Conservation (phyloP, 176 grass and related monocot genomes). For the Bonia amplexicaulis region DNA sequence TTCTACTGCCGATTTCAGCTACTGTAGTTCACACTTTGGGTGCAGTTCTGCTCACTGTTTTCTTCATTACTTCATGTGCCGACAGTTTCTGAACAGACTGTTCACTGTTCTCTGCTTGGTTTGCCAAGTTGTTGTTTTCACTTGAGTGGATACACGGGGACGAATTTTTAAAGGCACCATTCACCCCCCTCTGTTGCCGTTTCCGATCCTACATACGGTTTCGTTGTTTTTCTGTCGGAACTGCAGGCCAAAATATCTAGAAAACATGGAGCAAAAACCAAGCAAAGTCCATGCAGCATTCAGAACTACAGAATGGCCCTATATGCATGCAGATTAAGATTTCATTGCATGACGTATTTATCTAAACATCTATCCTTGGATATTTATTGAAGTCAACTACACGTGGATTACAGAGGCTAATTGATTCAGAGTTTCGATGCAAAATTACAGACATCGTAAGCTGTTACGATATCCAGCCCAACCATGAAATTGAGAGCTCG, state of each 20-base stretch:
- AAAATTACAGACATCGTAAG: neutral
- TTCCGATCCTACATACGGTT: no score
- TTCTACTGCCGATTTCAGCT: no score
- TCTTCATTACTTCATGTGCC: no score
- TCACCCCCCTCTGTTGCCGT: no score
- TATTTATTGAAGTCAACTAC: neutral
- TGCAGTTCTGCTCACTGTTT: no score
- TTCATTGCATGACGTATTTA: neutral
- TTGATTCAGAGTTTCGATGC: neutral
- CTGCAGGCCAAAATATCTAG: neutral
- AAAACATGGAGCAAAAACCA: neutral
- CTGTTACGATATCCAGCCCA: neutral
- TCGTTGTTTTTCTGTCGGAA: neutral
- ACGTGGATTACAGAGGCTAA: neutral
- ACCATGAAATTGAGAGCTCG: neutral
- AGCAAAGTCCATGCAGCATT: neutral
- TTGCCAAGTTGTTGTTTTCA: no score
- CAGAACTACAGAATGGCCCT: neutral
- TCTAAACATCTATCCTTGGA: neutral
- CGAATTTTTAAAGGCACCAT: no score
- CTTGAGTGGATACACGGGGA: no score
- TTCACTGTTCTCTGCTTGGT: no score
- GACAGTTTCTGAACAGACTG: no score
- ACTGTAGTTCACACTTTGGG: no score
- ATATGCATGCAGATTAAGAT: neutral